Evolutionary conservation across 2,329 filamentous ascomycete species (phyloP).

Genomic region (Didymella exigua): DNA sequence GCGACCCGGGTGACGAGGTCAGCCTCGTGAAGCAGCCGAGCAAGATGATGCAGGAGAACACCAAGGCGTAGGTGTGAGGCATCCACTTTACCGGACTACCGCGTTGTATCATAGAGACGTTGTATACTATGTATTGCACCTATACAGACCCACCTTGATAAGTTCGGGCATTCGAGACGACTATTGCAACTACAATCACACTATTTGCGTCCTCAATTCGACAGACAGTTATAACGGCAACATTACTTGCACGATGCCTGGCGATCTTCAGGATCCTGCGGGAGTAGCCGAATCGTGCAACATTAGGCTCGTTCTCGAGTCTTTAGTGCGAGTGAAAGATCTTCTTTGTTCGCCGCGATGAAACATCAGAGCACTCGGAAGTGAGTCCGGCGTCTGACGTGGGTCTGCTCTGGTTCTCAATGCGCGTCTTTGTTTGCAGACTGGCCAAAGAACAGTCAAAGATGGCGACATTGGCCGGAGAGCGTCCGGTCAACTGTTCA

Average conservation of each 20-base stretch:
- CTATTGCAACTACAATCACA: background rate
- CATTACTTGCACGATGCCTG: background rate
- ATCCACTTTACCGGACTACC: background rate
- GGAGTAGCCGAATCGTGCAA: conserved; percentile 11
- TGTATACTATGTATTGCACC: conserved; percentile 14
- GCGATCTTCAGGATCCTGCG: conserved; percentile 9
- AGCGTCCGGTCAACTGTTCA: background rate
- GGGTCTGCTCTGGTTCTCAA: background rate
- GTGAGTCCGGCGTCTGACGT: background rate
- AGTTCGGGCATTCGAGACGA: background rate
- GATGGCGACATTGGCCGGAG: conserved; percentile 1
- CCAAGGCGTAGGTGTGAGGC: conserved; percentile 12
- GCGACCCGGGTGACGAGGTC: conserved; percentile 50
- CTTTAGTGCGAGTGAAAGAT: conserved; percentile 1
- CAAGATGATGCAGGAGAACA: conserved; percentile 29
- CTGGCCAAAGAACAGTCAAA: background rate
- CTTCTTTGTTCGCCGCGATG: conserved; percentile 6
- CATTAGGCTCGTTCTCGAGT: conserved; percentile 2
- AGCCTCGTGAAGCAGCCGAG: conserved; percentile 32
- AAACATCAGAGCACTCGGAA: conserved; percentile 2
- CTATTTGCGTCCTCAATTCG: background rate
- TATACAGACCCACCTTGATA: background rate
- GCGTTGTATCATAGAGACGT: background rate
- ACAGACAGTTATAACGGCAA: background rate
- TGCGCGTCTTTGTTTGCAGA: background rate